Percentiles rank a stretch among this genome's conserved stretches.
phyloP scores from a whole-genome alignment of 441 rosid species.

The Viola pubescens region DNA sequence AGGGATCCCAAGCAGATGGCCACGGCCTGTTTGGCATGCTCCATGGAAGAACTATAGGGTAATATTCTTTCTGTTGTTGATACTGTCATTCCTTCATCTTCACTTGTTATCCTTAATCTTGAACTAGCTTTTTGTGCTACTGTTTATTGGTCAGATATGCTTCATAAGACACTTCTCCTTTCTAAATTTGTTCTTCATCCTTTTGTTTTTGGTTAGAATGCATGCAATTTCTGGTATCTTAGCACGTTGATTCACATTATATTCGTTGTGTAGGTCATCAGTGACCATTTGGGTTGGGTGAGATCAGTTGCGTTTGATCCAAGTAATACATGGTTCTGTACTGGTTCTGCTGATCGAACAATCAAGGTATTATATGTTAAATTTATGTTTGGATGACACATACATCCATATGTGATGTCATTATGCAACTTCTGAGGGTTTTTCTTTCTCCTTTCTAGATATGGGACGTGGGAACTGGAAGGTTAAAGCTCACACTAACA shows the following conservation, averaged over 20 bases:
- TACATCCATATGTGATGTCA: not conserved
- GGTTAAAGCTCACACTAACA: conserved; percentile 68
- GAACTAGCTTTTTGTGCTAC: not conserved
- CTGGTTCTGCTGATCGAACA: conserved; percentile 91
- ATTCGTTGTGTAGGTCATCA: conserved; percentile 41
- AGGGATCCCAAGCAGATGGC: conserved; percentile 96
- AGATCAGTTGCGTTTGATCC: conserved; percentile 94
- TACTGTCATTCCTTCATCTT: too few species aligned
- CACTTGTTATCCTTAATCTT: too few species aligned
- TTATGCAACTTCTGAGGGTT: not conserved
- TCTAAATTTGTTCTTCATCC: not conserved
- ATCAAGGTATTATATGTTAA: not conserved
- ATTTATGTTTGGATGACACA: not conserved
- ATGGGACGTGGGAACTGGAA: conserved; percentile 88
- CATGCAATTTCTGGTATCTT: not conserved
- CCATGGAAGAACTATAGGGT: conserved; percentile 99
- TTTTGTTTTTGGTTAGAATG: not conserved
- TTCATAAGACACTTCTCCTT: too few species aligned
- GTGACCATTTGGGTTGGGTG: conserved; percentile 98
- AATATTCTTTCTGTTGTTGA: conserved; percentile 14
- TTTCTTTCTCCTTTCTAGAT: conserved; percentile 31
- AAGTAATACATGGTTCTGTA: conserved; percentile 90
- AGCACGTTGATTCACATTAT: not conserved
- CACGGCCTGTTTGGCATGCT: conserved; percentile 93
- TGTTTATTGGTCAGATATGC: not conserved